Percentiles rank a stretch among this genome's conserved stretches.
These are phyloP conservation scores for Chytriomyces confervae DNA, from an alignment of 192 early-diverging fungal genomes.

Conservation along the genomic window DNA sequence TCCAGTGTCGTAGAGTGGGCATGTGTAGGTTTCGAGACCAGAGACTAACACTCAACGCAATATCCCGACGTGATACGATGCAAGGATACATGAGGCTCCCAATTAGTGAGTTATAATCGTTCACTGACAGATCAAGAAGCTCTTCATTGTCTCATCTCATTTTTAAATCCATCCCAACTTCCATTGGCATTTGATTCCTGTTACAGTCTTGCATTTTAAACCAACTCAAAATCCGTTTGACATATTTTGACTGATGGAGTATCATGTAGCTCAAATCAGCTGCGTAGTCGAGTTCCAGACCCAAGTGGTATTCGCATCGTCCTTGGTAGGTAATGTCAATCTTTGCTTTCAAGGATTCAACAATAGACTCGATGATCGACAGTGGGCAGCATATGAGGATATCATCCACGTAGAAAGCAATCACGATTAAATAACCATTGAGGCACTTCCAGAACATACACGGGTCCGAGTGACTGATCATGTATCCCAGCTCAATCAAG, in stretches of 20 bases:
- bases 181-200: not conserved
- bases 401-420: constrained; percentile 13
- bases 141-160: not conserved
- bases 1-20: not conserved
- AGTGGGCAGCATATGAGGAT: not conserved
- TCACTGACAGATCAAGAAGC: not conserved
- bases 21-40: not conserved
- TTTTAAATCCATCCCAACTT: not conserved
- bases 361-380: constrained; percentile 1
- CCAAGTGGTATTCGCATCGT: not conserved
- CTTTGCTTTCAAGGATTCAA: not conserved
- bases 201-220: constrained; percentile 23
- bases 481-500: not conserved
- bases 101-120: not conserved
- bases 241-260: constrained; percentile 4
- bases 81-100: not conserved
- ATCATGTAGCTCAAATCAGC: not conserved
- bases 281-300: constrained; percentile 2
- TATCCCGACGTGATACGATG: not conserved
- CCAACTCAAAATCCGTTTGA: not conserved
- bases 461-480: not conserved
- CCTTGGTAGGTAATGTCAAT: not conserved
- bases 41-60: not conserved
- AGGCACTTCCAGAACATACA: not conserved
- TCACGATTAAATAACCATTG: not conserved